Evolutionary conservation across 176 grass and related monocot genomes (phyloP).

Genomic region (Pontederia paniculata): DNA sequence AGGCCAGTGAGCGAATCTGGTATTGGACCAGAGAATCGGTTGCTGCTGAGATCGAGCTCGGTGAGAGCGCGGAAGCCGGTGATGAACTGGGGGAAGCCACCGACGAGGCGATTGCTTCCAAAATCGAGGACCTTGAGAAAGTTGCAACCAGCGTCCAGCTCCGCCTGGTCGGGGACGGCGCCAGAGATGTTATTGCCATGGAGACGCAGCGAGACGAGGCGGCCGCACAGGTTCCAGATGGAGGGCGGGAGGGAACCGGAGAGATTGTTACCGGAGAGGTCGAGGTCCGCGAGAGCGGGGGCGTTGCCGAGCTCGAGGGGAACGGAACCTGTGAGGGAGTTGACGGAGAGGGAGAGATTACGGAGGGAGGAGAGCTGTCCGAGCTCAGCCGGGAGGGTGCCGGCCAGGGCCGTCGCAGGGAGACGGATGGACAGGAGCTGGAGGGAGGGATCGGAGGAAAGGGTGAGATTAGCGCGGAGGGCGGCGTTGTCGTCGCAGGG

Average conservation of each 20-base stretch:
- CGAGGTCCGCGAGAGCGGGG: constrained; percentile 45
- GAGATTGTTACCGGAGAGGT: constrained; percentile 48
- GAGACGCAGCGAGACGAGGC: constrained; percentile 35
- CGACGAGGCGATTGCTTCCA: constrained; percentile 43
- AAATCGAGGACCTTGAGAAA: constrained; percentile 46
- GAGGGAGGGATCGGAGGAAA: constrained; percentile 26
- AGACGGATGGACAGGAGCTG: constrained; percentile 62
- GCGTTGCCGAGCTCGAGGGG: constrained; percentile 78
- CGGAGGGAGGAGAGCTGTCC: constrained; percentile 46
- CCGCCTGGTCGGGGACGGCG: constrained; percentile 41
- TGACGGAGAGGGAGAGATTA: constrained; percentile 49
- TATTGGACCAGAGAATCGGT: constrained; percentile 40
- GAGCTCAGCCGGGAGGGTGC: constrained; percentile 41
- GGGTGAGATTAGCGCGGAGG: constrained; percentile 43
- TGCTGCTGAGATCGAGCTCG: constrained; percentile 52
- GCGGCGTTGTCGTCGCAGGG: constrained; percentile 29
- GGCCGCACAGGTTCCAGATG: constrained; percentile 71
- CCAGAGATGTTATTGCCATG: constrained; percentile 47
- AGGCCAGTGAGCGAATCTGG: constrained; percentile 35
- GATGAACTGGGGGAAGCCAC: constrained; percentile 53
- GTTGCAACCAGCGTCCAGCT: constrained; percentile 41
- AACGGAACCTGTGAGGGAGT: constrained; percentile 32
- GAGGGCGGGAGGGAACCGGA: constrained; percentile 37
- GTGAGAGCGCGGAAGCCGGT: constrained; percentile 38
- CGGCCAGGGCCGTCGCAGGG: constrained; percentile 49